These are phyloP conservation scores for Akanthomyces uredinophilus DNA, from an alignment of 2,329 filamentous ascomycete genomes.

Conservation along the genomic window DNA sequence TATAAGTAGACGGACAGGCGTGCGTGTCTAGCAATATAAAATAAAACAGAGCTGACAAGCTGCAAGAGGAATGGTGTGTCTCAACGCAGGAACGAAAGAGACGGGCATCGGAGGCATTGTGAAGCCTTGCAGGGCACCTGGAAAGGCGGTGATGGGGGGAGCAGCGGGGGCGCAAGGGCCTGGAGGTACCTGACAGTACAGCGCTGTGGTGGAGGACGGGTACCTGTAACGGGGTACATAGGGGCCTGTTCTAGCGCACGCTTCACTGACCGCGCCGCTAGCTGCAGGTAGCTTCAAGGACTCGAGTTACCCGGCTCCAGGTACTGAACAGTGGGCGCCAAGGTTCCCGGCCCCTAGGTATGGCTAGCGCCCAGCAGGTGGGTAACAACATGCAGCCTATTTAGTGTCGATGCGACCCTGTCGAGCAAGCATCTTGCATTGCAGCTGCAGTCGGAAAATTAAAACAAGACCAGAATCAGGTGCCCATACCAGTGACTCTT, in stretches of 20 bases:
- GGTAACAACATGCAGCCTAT: background rate
- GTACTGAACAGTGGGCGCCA: background rate
- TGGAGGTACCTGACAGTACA: background rate
- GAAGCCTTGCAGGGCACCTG: background rate
- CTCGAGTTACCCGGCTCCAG: background rate
- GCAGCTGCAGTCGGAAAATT: background rate
- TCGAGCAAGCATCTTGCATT: background rate
- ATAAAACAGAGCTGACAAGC: constrained; percentile 10
- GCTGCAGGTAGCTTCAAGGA: background rate
- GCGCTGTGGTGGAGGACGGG: background rate
- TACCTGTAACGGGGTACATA: background rate
- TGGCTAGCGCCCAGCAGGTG: background rate
- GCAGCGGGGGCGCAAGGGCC: background rate
- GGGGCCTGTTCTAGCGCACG: background rate
- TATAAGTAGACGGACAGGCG: background rate
- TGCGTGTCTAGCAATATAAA: constrained; percentile 6
- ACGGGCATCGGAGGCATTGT: constrained; percentile 15
- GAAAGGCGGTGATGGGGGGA: background rate
- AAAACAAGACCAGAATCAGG: background rate
- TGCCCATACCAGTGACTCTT: background rate
- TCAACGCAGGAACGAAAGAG: constrained; percentile 34
- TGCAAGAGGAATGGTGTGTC: constrained; percentile 32
- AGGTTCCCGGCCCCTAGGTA: background rate
- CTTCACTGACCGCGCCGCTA: background rate
- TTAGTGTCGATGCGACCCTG: background rate